Conservation (phyloP, 306 rosid species). For the Cucumis sativus region Cucumber_9930_V3 NC_026657.2:2799501-2800000, state of each 20-base stretch:
- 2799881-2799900: conserved; percentile 49
- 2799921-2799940: conserved; percentile 62
- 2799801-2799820: conserved; percentile 58
- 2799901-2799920: conserved; percentile 56
- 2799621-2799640: conserved; percentile 61
- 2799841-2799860: conserved; percentile 69
- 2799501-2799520: conserved; percentile 56
- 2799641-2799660: conserved; percentile 84
- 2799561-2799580: conserved; percentile 71
- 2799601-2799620: conserved; percentile 64
- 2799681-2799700: conserved; percentile 5
- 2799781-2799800: conserved; percentile 68
- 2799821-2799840: conserved; percentile 54
- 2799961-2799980: conserved; percentile 42
- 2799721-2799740: conserved; percentile 14
- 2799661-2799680: conserved; percentile 35
- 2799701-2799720: conserved; percentile 8
- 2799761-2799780: conserved; percentile 66
- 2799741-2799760: conserved; percentile 15
- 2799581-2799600: conserved; percentile 70
- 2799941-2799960: conserved; percentile 60
- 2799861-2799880: conserved; percentile 70
- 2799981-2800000: conserved; percentile 63
- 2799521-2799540: conserved; percentile 61
- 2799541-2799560: conserved; percentile 49